Percentiles rank a stretch among this genome's conserved stretches.
Conservation (phyloP, 257 asterid species). For the Ehretia macrophylla region DNA sequence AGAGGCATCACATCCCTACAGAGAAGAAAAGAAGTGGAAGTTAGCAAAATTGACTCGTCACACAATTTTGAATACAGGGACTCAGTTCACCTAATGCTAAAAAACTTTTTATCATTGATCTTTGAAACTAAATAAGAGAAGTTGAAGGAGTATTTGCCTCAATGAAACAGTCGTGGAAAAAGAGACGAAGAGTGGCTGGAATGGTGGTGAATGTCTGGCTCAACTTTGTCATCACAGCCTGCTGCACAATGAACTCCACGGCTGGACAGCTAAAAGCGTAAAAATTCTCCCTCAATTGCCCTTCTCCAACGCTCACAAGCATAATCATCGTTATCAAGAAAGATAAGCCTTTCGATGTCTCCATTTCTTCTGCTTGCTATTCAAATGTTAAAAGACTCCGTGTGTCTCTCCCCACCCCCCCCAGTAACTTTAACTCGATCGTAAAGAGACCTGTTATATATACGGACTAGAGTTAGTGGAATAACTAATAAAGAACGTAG, state of each 20-base stretch:
- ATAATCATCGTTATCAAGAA: slow-evolving; percentile 22
- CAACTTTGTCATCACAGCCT: slow-evolving; percentile 38
- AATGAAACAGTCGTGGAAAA: slow-evolving; percentile 76
- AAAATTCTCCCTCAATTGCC: slow-evolving; percentile 42
- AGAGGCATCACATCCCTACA: slow-evolving; percentile 82
- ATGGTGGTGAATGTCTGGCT: slow-evolving; percentile 44
- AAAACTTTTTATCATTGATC: too few relatives aligned
- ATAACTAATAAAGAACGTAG: too few relatives aligned
- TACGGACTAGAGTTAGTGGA: neutral
- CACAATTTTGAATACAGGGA: neutral
- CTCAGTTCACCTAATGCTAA: too few relatives aligned
- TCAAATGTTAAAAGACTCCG: neutral
- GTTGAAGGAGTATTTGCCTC: slow-evolving; percentile 30
- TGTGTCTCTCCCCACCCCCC: neutral
- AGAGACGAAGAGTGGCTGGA: slow-evolving; percentile 71
- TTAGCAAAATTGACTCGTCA: too few relatives aligned
- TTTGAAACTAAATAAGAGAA: too few relatives aligned
- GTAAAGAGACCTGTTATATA: too few relatives aligned
- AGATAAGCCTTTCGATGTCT: slow-evolving; percentile 17
- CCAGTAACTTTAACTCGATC: too few relatives aligned
- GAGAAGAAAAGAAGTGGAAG: neutral
- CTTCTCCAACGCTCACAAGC: slow-evolving; percentile 32
- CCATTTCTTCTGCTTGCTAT: slow-evolving; percentile 21
- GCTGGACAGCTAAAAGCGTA: slow-evolving; percentile 51
- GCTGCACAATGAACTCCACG: slow-evolving; percentile 46